A percentile compares a stretch with the other conserved stretches of the same genome.
Evolutionary conservation across 2,329 filamentous ascomycete species (phyloP).

Genomic region (Hysterium pulicare): DNA sequence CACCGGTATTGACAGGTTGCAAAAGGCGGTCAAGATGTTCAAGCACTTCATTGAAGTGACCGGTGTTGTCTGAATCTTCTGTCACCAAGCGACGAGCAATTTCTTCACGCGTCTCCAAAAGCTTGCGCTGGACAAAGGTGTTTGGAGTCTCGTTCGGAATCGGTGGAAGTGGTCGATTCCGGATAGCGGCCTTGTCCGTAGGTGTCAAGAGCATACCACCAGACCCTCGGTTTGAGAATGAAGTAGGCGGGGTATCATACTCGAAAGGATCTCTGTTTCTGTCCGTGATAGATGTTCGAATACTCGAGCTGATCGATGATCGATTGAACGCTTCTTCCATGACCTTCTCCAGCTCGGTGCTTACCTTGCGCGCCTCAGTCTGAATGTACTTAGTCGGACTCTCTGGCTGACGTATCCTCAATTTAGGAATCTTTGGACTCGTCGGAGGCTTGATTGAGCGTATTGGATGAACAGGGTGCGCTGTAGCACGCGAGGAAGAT

Average conservation of each 20-base stretch:
- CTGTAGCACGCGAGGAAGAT: constrained; percentile 16
- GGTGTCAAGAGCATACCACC: constrained; percentile 27
- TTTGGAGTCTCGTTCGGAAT: constrained; percentile 48
- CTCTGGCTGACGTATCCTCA: constrained; percentile 38
- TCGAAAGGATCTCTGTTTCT: constrained; percentile 35
- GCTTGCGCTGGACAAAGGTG: constrained; percentile 52
- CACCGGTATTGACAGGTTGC: constrained; percentile 34
- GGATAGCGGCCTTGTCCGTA: constrained; percentile 25
- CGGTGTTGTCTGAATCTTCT: constrained; percentile 44
- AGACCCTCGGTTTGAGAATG: constrained; percentile 41
- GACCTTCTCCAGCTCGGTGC: constrained; percentile 79
- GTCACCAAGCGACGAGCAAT: constrained; percentile 51
- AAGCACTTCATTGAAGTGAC: constrained; percentile 58
- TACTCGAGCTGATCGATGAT: constrained; percentile 53
- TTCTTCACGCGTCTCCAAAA: constrained; percentile 57
- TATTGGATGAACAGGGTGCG: constrained; percentile 22
- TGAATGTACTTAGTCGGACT: constrained; percentile 56
- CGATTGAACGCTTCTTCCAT: constrained; percentile 91
- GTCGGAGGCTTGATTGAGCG: constrained; percentile 22
- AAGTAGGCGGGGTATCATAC: constrained; percentile 53
- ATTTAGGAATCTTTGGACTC: constrained; percentile 22
- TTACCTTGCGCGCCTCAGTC: constrained; percentile 80
- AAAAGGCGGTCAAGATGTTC: constrained; percentile 58
- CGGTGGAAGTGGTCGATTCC: constrained; percentile 44
- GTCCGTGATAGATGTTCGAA: constrained; percentile 43